phyloP scores from a whole-genome alignment of 139 green algal genomes.

The Chlamydomonas urium region DNA sequence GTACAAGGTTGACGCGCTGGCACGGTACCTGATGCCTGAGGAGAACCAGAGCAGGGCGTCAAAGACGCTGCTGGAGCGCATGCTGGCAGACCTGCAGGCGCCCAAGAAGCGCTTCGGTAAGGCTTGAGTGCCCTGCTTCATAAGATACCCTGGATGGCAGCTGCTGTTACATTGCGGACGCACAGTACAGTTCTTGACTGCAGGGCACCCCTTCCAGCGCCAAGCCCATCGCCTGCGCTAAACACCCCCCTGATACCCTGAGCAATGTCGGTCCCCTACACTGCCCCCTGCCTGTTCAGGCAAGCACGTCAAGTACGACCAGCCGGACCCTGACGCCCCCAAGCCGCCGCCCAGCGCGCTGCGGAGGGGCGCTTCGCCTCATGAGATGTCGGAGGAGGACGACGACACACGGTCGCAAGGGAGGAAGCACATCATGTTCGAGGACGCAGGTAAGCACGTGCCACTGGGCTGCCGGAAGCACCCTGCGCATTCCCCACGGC shows the following conservation, averaged over 20 bases:
- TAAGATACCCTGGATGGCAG: not conserved
- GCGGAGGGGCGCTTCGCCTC: slow-evolving; percentile 21
- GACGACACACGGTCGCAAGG: not conserved
- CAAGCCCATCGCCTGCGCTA: too few species aligned
- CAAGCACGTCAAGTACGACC: slow-evolving; percentile 29
- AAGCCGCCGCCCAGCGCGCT: slow-evolving; percentile 27
- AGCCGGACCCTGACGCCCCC: slow-evolving; percentile 35
- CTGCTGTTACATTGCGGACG: too few species aligned
- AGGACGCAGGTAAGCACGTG: not conserved
- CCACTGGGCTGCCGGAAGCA: too few species aligned
- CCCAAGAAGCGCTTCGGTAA: slow-evolving; percentile 5
- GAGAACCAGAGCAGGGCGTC: slow-evolving; percentile 22
- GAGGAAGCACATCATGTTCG: slow-evolving; percentile 9
- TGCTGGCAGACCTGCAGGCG: slow-evolving; percentile 31
- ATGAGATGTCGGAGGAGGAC: not conserved
- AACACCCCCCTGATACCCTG: not conserved
- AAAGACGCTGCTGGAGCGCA: slow-evolving; percentile 34
- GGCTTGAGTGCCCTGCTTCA: not conserved
- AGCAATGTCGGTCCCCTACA: not conserved
- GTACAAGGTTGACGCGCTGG: slow-evolving; percentile 36
- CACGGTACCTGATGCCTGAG: slow-evolving; percentile 34
- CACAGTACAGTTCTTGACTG: too few species aligned
- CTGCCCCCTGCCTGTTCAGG: slow-evolving; percentile 1
- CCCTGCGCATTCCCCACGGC: too few species aligned
- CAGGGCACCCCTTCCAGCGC: too few species aligned